These are phyloP conservation scores for Leptographium galeiforme DNA, from an alignment of 2,329 filamentous ascomycete genomes.

Conservation along the genomic window DNA sequence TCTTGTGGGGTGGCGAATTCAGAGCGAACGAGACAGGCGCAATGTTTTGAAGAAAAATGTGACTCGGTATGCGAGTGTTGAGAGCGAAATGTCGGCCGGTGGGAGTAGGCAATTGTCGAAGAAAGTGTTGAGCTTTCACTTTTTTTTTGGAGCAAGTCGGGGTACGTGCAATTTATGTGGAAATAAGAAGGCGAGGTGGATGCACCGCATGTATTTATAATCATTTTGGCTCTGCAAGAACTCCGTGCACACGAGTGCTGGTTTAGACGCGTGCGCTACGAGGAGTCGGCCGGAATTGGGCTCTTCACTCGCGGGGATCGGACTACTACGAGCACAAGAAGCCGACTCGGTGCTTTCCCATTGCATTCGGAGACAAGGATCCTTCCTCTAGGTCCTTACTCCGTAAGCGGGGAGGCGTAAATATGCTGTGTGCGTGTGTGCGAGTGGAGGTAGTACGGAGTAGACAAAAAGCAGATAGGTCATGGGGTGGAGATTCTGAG, in stretches of 20 bases:
- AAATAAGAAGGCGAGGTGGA: not conserved
- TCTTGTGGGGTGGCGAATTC: not conserved
- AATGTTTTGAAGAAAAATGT: not conserved
- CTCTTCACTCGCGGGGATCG: not conserved
- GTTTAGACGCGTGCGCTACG: no score
- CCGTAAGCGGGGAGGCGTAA: not conserved
- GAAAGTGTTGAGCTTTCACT: no score
- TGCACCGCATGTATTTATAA: not conserved
- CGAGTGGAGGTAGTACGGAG: not conserved
- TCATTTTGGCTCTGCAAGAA: not conserved
- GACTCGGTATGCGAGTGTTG: not conserved
- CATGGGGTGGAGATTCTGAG: not conserved
- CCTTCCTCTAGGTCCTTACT: not conserved
- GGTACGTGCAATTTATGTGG: not conserved
- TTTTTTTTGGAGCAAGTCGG: not conserved
- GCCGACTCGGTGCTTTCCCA: not conserved
- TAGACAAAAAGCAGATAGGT: not conserved
- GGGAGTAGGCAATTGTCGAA: no score
- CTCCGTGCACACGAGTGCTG: not conserved
- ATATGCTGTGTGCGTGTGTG: not conserved
- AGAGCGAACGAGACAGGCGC: not conserved
- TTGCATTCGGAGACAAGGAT: slow-evolving; percentile 8
- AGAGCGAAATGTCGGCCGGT: not conserved
- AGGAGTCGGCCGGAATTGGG: no score
- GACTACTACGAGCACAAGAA: not conserved